A percentile compares a stretch with the other conserved stretches of the same genome.
Conservation (phyloP, 1,284 basidiomycete species). For the Porogramme epimiltina region DNA sequence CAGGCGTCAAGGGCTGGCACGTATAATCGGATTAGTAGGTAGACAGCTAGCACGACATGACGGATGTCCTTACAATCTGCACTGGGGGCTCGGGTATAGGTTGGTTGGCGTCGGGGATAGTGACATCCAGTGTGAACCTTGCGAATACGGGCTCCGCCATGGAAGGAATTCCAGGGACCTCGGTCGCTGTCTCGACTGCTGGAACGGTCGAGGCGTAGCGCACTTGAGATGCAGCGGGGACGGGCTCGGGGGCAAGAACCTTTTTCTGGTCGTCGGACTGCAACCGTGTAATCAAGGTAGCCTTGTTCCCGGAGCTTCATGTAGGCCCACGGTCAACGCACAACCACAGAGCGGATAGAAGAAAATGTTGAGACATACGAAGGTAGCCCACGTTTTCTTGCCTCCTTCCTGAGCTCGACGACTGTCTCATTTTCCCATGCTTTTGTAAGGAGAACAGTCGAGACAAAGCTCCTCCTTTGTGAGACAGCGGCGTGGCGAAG, state of each 20-base stretch:
- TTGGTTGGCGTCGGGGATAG: slow-evolving; percentile 56
- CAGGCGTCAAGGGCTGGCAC: slow-evolving; percentile 71
- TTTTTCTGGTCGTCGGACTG: slow-evolving; percentile 47
- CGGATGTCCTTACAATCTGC: slow-evolving; percentile 57
- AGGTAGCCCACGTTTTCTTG: slow-evolving; percentile 65
- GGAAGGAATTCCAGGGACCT: slow-evolving; percentile 32
- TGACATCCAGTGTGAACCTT: slow-evolving; percentile 46
- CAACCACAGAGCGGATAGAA: not conserved
- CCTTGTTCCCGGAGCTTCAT: slow-evolving; percentile 60
- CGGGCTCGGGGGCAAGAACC: slow-evolving; percentile 18
- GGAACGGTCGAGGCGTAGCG: slow-evolving; percentile 38
- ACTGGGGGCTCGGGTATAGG: slow-evolving; percentile 45
- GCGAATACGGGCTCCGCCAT: slow-evolving; percentile 24
- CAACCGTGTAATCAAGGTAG: slow-evolving; percentile 55
- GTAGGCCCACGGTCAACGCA: too few relatives aligned
- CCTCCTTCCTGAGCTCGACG: slow-evolving; percentile 62
- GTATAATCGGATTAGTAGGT: slow-evolving; percentile 3
- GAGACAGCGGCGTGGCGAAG: slow-evolving; percentile 21
- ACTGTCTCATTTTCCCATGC: slow-evolving; percentile 67
- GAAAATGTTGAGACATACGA: slow-evolving; percentile 44
- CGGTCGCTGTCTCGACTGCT: slow-evolving; percentile 11
- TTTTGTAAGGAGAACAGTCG: slow-evolving; percentile 65
- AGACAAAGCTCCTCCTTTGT: slow-evolving; percentile 48
- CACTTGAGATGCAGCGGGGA: slow-evolving; percentile 17
- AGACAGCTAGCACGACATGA: slow-evolving; percentile 6